Evolutionary conservation across 768 basidiomycete genomes (phyloP).

Genomic region (Trametes coccinea): DNA sequence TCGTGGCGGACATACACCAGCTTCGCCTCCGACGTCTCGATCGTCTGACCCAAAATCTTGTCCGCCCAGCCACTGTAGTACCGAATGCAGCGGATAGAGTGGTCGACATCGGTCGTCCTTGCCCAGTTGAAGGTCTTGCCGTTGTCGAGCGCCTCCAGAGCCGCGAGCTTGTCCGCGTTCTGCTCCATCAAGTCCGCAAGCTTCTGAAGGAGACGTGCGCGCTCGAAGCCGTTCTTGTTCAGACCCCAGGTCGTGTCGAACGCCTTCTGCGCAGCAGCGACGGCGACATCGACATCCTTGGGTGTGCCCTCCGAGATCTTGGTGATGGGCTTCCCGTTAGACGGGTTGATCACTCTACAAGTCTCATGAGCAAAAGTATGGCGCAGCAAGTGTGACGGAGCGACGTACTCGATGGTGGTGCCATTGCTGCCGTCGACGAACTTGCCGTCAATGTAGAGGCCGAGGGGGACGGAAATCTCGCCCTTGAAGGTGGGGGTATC

Average conservation of each 20-base stretch:
- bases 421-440: constrained; percentile 57
- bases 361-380: neutral
- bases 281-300: constrained; percentile 78
- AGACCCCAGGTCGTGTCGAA: constrained; percentile 71
- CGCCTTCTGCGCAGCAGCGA: constrained; percentile 62
- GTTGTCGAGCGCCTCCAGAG: constrained; percentile 73
- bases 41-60: constrained; percentile 75
- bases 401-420: constrained; percentile 70
- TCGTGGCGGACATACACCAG: constrained; percentile 62
- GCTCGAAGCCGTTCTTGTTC: constrained; percentile 50
- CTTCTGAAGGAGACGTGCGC: constrained; percentile 58
- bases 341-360: constrained; percentile 58
- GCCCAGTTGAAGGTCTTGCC: constrained; percentile 58
- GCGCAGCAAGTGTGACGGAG: neutral
- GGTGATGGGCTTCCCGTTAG: constrained; percentile 64
- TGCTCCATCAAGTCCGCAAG: constrained; percentile 66
- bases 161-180: constrained; percentile 64
- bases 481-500: constrained; percentile 59
- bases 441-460: constrained; percentile 72
- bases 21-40: constrained; percentile 57
- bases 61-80: constrained; percentile 94
- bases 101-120: constrained; percentile 48
- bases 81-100: constrained; percentile 51
- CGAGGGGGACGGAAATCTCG: constrained; percentile 56
- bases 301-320: constrained; percentile 57